These are phyloP conservation scores for Lagerstroemia speciosa DNA, from an alignment of 345 rosid species.

Conservation along the genomic window DNA sequence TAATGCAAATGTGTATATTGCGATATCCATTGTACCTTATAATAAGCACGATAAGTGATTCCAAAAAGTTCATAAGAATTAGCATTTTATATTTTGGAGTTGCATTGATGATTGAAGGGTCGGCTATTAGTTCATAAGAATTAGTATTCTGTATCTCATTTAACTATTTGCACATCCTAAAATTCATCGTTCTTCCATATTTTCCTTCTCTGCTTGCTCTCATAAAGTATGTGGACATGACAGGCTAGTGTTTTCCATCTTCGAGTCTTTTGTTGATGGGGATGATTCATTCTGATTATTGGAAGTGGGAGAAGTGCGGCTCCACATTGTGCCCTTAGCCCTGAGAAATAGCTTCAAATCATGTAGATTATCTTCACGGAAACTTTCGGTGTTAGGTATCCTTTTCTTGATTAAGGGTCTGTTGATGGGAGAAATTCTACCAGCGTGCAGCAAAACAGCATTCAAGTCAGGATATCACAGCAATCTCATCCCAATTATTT, in stretches of 20 bases:
- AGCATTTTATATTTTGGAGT: neutral
- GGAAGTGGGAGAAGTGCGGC: neutral
- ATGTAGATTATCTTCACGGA: neutral
- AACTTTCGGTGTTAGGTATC: neutral
- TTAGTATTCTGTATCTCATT: neutral
- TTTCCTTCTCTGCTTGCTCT: neutral
- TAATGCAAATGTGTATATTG: no score
- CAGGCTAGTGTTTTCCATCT: constrained; percentile 37
- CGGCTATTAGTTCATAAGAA: no score
- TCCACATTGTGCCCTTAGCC: neutral
- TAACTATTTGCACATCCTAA: neutral
- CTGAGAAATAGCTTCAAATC: neutral
- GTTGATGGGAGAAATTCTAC: neutral
- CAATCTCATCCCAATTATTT: no score
- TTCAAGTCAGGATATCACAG: no score
- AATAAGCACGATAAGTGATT: no score
- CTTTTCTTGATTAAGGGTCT: neutral
- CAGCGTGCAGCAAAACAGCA: no score
- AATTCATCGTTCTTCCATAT: neutral
- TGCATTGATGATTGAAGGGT: neutral
- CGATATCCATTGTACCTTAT: no score
- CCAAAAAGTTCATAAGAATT: no score
- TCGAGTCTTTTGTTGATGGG: constrained; percentile 22
- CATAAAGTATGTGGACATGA: neutral
- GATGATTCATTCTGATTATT: constrained; percentile 20